Conservation (phyloP, 345 rosid genomes). For the Lepidium sativum region DNA sequence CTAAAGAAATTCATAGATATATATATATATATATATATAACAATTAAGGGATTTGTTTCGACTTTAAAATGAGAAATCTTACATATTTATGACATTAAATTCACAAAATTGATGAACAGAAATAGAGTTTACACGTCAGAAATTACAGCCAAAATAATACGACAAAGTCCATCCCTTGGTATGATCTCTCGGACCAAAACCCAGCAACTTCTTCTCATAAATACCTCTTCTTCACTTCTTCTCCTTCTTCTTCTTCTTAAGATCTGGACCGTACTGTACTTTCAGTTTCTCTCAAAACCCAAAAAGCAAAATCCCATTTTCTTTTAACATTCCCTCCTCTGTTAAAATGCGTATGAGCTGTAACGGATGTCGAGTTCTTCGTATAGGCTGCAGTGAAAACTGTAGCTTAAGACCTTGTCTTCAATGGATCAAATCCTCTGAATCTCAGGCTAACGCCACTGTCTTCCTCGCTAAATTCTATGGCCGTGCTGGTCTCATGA, state of each 20-base stretch:
- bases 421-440: constrained; percentile 91
- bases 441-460: constrained; percentile 92
- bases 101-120: not conserved
- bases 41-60: not conserved
- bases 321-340: not conserved
- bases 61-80: not conserved
- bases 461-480: constrained; percentile 95
- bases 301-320: not conserved
- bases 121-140: constrained; percentile 17
- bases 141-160: not conserved
- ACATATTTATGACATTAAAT: not conserved
- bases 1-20: not conserved
- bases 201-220: constrained; percentile 3
- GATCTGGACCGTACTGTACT: constrained; percentile 18
- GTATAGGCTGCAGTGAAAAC: constrained; percentile 87
- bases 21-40: not conserved
- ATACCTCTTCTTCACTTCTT: not conserved
- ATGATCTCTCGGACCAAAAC: constrained; percentile 21
- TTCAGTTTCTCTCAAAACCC: not conserved
- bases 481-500: constrained; percentile 95
- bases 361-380: constrained; percentile 93
- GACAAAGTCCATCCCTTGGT: not conserved
- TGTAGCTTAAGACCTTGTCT: constrained; percentile 90
- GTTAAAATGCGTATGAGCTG: constrained; percentile 84
- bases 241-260: not conserved